Evolutionary conservation across 805 yeast genomes (phyloP), one percentile per base, ranked within the genome.

Genomic region (Hanseniaspora jakobsenii): DNA sequence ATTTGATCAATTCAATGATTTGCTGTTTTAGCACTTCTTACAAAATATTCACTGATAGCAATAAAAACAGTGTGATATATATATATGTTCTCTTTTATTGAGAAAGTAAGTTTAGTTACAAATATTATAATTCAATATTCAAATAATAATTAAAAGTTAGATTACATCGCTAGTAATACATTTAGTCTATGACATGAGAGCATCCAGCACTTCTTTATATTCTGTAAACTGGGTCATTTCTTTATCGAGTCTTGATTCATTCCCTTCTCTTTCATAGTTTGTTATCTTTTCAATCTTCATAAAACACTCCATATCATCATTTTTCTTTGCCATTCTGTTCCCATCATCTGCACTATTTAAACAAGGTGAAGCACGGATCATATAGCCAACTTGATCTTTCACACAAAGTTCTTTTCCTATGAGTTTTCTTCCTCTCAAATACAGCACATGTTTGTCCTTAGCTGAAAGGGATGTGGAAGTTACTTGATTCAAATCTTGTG

Each of bases 231-330:
- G 61, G 2, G 41, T 40, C 29, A 60, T 38, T 47, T 58, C 65
- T 5, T 53, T 52, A 3, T 41, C 34, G 13, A 55, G 47, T 17
- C 59, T 49, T 9, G 47, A 38, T 13, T 54, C 55, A 42, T 59
- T 59, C 1, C 69, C 69, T 35, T 65, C 69, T 46, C 69, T 58
- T 48, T 65, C 69, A 48, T 55, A 65, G 52, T 66, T 63, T 3
- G 32, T 27, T 0, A 59, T 55, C 12, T 28, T 14, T 5, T 31
- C 19, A 6, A 31, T 16, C 21, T 31, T 36, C n/a, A 18, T 6
- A 18, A 36, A 36, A 19, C 39, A 18, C 13, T 36, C 21, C 18
- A 36, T 24, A 6, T 22, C 19, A 10, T 13, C 8, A 17, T 47
- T 45, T 2, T 53, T 31, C 2, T 52, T 53, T 26, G 54, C 59